Percentiles rank a stretch among this genome's conserved stretches.
Evolutionary conservation across 2,329 filamentous ascomycete genomes (phyloP).

Genomic region (Aspergillus ochraceoroseus): DNA sequence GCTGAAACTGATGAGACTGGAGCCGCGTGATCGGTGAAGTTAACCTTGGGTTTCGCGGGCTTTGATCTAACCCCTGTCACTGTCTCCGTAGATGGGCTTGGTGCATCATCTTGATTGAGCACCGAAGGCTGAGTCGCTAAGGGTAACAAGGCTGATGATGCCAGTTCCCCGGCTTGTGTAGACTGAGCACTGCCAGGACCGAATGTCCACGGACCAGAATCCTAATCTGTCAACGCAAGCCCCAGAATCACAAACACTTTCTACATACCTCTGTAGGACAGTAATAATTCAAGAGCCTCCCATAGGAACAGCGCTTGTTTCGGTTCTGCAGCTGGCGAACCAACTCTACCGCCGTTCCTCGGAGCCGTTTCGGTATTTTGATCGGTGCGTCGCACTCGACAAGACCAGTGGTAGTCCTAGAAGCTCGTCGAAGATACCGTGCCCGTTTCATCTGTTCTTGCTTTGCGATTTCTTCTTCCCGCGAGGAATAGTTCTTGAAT

Average conservation of each 20-base stretch:
- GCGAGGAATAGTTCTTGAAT: conserved; percentile 77
- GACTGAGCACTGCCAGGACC: conserved; percentile 13
- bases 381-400: neutral
- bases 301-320: conserved; percentile 72
- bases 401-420: conserved; percentile 10
- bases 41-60: conserved; percentile 23
- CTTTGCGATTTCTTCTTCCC: conserved; percentile 70
- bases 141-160: conserved; percentile 17
- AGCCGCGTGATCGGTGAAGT: conserved; percentile 64
- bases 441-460: conserved; percentile 17
- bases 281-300: conserved; percentile 71
- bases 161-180: conserved; percentile 1
- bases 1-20: conserved; percentile 67
- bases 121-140: conserved; percentile 26
- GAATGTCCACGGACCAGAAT: conserved; percentile 24
- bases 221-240: conserved; percentile 23
- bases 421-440: conserved; percentile 3
- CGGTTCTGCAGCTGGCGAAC: conserved; percentile 64
- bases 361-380: conserved; percentile 50
- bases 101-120: conserved; percentile 15
- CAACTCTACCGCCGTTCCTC: conserved; percentile 57
- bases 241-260: too few species aligned
- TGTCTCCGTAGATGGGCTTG: too few species aligned
- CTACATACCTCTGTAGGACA: conserved; percentile 57
- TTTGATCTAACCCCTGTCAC: conserved; percentile 7